Evolutionary conservation across 352 stramenopile genomes (phyloP).

Genomic region (Blastocystis sp.): DNA sequence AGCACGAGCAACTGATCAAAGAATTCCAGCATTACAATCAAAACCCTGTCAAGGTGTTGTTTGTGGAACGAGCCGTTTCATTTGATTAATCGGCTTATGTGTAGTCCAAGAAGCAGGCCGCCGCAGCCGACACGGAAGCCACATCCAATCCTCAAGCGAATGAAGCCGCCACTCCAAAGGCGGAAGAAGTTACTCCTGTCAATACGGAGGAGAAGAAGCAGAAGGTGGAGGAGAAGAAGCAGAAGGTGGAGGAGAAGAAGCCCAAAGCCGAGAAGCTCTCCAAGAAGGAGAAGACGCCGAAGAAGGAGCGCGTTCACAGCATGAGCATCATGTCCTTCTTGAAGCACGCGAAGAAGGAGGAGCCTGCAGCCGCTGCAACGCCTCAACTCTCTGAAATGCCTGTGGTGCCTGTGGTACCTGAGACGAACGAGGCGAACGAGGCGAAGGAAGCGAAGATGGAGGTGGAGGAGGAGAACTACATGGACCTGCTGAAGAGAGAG

Average conservation of each 20-base stretch:
- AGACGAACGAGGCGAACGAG: background rate
- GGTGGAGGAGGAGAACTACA: background rate
- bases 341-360: conserved; percentile 42
- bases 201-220: background rate
- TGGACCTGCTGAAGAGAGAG: background rate
- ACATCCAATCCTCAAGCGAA: background rate
- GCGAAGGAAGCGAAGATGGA: background rate
- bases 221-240: conserved; percentile 12
- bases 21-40: conserved; percentile 2
- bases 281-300: conserved; percentile 40
- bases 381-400: too few species aligned
- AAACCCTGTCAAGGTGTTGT: background rate
- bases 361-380: background rate
- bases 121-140: background rate
- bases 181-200: background rate
- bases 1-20: conserved; percentile 9
- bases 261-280: background rate
- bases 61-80: conserved; percentile 29
- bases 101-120: conserved; percentile 20
- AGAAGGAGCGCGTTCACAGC: conserved; percentile 32
- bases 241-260: too few species aligned
- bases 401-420: background rate
- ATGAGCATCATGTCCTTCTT: conserved; percentile 65
- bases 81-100: background rate
- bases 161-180: background rate